Evolutionary conservation across 805 yeast species (phyloP), one percentile per base, ranked within the genome.

Genomic region (Priceomyces castillae): DNA sequence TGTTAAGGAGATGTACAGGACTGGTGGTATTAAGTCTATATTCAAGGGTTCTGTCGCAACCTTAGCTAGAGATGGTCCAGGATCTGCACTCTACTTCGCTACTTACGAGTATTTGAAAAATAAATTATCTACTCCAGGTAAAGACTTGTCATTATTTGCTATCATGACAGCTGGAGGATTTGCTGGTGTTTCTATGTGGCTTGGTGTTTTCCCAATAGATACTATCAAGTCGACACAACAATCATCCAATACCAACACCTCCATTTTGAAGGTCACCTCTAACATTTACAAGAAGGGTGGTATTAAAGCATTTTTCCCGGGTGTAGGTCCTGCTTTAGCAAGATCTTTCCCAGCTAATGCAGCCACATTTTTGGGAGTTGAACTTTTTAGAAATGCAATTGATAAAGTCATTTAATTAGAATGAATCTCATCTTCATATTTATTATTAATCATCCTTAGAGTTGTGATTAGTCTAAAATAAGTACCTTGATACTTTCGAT

Each of bases 331-430:
- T 4, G 98, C 98, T 2, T 71, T 92, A 58, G 80, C 89, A 19
- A 79, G 99, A 65, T 84, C 95, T 33, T 92, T 94, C 84, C 98
- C 98, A 2, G 98, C 98, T 17, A 92, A 94, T 65, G 99, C 99
- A n/a, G 98, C 99, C 7, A 90, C 98, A 2, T 92, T 92, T 70
- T 77, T 89, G 28, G 99, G 98, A 37, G 98, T 92, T 23, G 99
- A 92, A 64, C 58, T 90, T 45, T 87, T 96, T 19, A 71, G 65
- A 50, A 66, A 69, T 48, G 61, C 63, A 48, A 59, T 71, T 23
- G 70, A 68, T 40, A 65, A 65, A 49, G 49, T 65, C 33, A 53
- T 64, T 46, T 69, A 64, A 11, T 22, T 22, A 7, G 25, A n/a
- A n/a, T n/a, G n/a, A n/a, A n/a, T n/a, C n/a, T n/a, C n/a, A n/a